These are phyloP conservation scores for Penicillium paxilli DNA, from an alignment of 495 filamentous ascomycete genomes.

Conservation along the genomic window DNA sequence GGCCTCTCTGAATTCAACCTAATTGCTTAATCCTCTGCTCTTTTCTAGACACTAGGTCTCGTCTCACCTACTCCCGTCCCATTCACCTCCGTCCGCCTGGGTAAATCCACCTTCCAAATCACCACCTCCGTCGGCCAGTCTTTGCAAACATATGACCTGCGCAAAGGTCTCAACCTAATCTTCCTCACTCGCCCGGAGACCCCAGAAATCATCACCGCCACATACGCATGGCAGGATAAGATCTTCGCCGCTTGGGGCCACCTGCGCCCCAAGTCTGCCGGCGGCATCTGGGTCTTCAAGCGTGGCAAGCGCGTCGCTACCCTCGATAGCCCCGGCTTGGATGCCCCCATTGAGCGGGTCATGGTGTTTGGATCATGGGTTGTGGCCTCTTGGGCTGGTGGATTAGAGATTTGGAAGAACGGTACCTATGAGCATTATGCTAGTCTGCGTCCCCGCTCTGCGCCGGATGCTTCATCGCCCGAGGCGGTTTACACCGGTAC, in stretches of 20 bases:
- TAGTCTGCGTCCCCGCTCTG: constrained; percentile 57
- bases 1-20: too few species aligned
- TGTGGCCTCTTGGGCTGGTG: constrained; percentile 71
- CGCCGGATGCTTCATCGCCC: constrained; percentile 34
- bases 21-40: constrained; percentile 6
- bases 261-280: constrained; percentile 37
- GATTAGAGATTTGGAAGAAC: constrained; percentile 87
- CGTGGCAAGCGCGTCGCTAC: constrained; percentile 84
- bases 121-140: constrained; percentile 88
- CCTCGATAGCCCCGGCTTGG: constrained; percentile 62
- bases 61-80: constrained; percentile 88
- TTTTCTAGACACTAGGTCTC: constrained; percentile 76
- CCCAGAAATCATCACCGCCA: constrained; percentile 80
- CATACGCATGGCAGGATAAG: constrained; percentile 82
- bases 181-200: constrained; percentile 92
- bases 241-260: constrained; percentile 85
- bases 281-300: constrained; percentile 91
- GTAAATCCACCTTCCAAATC: constrained; percentile 94
- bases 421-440: constrained; percentile 87
- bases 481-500: constrained; percentile 66
- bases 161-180: constrained; percentile 81
- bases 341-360: constrained; percentile 73
- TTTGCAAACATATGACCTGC: constrained; percentile 93
- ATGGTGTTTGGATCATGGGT: constrained; percentile 90
- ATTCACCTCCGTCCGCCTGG: constrained; percentile 82